Evolutionary conservation across 208 protist genomes (phyloP), one percentile per base, ranked within the genome.

Genomic region (Borovskyia barvae): DNA sequence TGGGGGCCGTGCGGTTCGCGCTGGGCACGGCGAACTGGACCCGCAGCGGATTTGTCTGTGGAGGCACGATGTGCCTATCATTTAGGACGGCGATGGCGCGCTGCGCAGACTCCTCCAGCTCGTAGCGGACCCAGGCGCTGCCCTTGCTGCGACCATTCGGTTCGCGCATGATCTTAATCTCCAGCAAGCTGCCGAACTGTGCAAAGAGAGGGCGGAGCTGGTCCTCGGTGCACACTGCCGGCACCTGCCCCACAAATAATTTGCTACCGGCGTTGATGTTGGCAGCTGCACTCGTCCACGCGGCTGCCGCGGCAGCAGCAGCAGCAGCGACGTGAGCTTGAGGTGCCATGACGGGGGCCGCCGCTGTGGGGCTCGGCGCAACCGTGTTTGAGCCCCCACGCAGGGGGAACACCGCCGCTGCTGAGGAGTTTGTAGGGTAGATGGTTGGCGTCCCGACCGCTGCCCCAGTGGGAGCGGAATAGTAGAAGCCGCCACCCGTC

Each of bases 171-270:
- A 95, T 88, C 47, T 84, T 84, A 22, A 95, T 75, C 50, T 93
- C 89, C 35, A 92, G 70, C 26, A 92, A 69, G 5, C 39, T 36
- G 17, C 89, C 89, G 36, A 85, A 92, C 8, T 74, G 72, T 15
- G 59, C 65, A 60, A 95, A 93, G 12, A 93, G 50, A 7, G 85
- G 76, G 0, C 65, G 65, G 29, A 95, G 72, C 59, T 86, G 75
- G n/a, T 93, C 79, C 75, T 95, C 85, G 12, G 83, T 88, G 50
- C 81, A 86, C 51, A 95, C 81, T 0, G 77, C 78, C n/a, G 89
- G 85, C 22, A 95, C 85, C 67, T 93, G 89, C 0, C 89, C 85
- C 8, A 95, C 89, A 64, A 95, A 95, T 12, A 95, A 79, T 59
- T 93, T 95, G 32, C 68, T 86, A 32, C 80, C 79, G 41, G 72